Evolutionary conservation across 176 grass and related monocot genomes (phyloP).

Genomic region (Dendrocalamus sinicus): DNA sequence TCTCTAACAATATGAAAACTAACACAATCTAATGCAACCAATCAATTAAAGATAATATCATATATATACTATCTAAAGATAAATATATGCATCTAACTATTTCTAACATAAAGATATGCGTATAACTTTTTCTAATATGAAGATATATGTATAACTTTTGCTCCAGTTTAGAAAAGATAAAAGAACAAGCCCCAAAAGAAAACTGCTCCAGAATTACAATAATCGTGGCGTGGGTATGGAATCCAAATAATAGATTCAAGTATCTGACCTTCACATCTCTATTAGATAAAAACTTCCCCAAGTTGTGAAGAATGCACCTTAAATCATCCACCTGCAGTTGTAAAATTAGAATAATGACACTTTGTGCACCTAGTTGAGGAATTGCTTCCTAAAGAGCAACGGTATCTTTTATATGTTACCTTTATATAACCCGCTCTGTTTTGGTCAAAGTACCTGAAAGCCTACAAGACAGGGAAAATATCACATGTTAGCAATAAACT

Average conservation of each 20-base stretch:
- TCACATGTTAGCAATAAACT: constrained; percentile 24
- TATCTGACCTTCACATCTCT: constrained; percentile 89
- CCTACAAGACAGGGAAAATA: constrained; percentile 55
- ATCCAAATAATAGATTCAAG: constrained; percentile 23
- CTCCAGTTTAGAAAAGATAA: not conserved
- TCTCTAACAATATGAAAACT: too few relatives aligned
- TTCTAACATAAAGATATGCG: too few relatives aligned
- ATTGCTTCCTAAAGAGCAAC: constrained; percentile 38
- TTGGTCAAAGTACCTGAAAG: constrained; percentile 94
- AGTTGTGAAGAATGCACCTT: constrained; percentile 93
- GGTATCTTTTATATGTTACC: constrained; percentile 47
- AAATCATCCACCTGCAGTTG: constrained; percentile 88
- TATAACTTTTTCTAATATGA: too few relatives aligned
- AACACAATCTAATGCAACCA: too few relatives aligned
- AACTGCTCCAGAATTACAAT: not conserved
- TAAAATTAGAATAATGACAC: constrained; percentile 36
- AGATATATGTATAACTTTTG: too few relatives aligned
- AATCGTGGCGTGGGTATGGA: not conserved
- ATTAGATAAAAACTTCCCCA: constrained; percentile 88
- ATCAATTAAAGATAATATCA: too few relatives aligned
- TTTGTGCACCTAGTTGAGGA: not conserved
- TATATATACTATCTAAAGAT: too few relatives aligned
- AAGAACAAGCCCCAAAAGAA: not conserved
- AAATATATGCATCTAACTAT: too few relatives aligned
- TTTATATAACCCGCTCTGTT: constrained; percentile 80